Evolutionary conservation across 306 rosid genomes (phyloP).

Genomic region (Lablab purpureus): DNA sequence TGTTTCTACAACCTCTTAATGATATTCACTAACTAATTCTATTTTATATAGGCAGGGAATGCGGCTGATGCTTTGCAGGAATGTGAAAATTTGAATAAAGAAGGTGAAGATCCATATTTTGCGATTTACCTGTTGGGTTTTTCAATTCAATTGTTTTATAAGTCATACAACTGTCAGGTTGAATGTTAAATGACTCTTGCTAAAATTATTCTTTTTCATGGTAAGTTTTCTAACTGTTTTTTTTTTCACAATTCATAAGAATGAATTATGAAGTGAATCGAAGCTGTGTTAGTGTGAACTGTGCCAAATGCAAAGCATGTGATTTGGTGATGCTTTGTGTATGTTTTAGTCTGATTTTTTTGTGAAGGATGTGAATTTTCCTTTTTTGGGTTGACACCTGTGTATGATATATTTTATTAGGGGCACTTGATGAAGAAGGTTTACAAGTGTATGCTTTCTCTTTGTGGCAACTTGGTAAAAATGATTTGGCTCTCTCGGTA

Average conservation of each 20-base stretch:
- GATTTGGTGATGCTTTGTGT: slow-evolving; percentile 24
- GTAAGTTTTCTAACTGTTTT: slow-evolving; percentile 12
- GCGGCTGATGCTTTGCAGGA: slow-evolving; percentile 76
- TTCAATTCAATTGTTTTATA: slow-evolving; percentile 21
- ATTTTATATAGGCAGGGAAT: slow-evolving; percentile 78
- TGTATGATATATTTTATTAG: slow-evolving; percentile 57
- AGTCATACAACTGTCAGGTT: slow-evolving; percentile 2
- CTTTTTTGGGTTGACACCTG: slow-evolving; percentile 39
- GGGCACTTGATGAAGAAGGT: slow-evolving; percentile 75
- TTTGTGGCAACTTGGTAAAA: slow-evolving; percentile 80
- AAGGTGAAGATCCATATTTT: slow-evolving; percentile 57
- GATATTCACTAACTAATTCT: slow-evolving; percentile 26
- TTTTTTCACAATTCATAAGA: not conserved
- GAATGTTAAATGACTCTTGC: slow-evolving; percentile 28
- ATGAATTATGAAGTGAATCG: slow-evolving; percentile 19
- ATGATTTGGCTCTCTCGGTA: slow-evolving; percentile 67
- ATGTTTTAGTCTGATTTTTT: not conserved
- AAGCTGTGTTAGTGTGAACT: slow-evolving; percentile 22
- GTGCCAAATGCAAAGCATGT: slow-evolving; percentile 16
- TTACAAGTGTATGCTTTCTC: slow-evolving; percentile 83
- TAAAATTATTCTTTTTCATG: slow-evolving; percentile 6
- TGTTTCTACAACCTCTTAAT: not conserved
- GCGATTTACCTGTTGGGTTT: slow-evolving; percentile 29
- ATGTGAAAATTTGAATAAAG: slow-evolving; percentile 80
- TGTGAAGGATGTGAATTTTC: slow-evolving; percentile 10